Percentiles rank a stretch among this genome's conserved stretches.
Conservation (phyloP, 2,329 filamentous ascomycete genomes). For the Fusarium sp. region DNA sequence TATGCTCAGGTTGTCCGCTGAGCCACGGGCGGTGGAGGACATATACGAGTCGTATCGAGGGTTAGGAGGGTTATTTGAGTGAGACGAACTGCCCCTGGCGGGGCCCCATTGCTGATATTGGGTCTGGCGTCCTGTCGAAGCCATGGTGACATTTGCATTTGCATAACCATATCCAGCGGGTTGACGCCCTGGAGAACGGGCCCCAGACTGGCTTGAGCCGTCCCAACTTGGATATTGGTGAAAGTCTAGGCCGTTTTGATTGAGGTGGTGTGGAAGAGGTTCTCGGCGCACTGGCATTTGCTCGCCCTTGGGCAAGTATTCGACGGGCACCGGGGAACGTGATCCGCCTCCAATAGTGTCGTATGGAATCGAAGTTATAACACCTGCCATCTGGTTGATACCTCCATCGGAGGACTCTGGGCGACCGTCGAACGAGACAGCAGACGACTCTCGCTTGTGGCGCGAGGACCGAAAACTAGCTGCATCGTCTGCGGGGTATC, state of each 20-base stretch:
- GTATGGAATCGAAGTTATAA: constrained; percentile 90
- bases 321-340: constrained; percentile 77
- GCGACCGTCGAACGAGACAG: constrained; percentile 74
- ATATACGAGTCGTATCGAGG: constrained; percentile 74
- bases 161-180: constrained; percentile 57
- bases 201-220: constrained; percentile 61
- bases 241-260: constrained; percentile 81
- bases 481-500: constrained; percentile 70
- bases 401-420: constrained; percentile 73
- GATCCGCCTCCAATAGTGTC: constrained; percentile 75
- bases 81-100: constrained; percentile 66
- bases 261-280: constrained; percentile 84
- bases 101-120: constrained; percentile 83
- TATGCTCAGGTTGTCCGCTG: constrained; percentile 66
- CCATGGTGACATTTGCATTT: constrained; percentile 79
- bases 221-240: constrained; percentile 89
- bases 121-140: constrained; percentile 76
- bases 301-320: constrained; percentile 77
- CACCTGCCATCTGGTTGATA: constrained; percentile 80
- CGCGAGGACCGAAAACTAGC: constrained; percentile 76
- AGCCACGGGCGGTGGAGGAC: constrained; percentile 69
- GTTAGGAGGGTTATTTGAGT: constrained; percentile 62
- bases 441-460: constrained; percentile 79
- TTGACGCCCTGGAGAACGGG: constrained; percentile 73
- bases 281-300: constrained; percentile 74